phyloP scores from a whole-genome alignment of 2,329 filamentous ascomycete genomes.

The Pezicula radicicola region DNA sequence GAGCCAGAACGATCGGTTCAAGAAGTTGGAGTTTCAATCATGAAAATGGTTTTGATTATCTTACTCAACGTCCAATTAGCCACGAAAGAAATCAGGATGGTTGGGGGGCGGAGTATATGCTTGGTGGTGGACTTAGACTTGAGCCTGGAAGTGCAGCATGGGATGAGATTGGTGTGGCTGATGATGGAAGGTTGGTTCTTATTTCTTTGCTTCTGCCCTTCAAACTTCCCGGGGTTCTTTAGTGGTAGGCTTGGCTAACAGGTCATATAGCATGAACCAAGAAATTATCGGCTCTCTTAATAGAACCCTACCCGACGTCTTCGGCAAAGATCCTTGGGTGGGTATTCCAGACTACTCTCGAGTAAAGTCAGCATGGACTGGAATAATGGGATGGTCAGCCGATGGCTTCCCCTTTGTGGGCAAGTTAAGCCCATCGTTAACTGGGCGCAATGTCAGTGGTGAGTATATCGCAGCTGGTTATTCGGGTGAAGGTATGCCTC shows the following conservation, averaged over 20 bases:
- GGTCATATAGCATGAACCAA: no score
- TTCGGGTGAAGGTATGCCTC: constrained; percentile 50
- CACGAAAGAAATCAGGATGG: constrained; percentile 13
- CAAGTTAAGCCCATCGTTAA: constrained; percentile 30
- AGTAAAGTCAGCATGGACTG: constrained; percentile 39
- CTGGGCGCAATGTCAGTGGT: constrained; percentile 13
- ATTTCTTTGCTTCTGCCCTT: no score
- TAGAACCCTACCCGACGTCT: no score
- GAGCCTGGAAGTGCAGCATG: constrained; percentile 17
- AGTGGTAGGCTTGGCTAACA: no score
- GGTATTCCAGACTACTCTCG: no score
- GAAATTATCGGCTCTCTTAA: no score
- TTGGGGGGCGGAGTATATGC: constrained; percentile 43
- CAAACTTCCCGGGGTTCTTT: no score
- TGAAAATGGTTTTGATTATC: constrained; percentile 61
- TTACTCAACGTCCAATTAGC: constrained; percentile 46
- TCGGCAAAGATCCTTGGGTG: no score
- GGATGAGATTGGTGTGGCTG: constrained; percentile 21
- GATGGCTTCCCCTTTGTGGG: constrained; percentile 50
- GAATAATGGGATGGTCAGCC: constrained; percentile 43
- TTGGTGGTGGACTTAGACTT: constrained; percentile 44
- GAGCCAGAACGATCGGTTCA: constrained; percentile 28
- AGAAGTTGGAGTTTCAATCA: constrained; percentile 56
- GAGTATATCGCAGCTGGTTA: constrained; percentile 52
- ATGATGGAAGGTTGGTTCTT: no score